A percentile compares a stretch with the other conserved stretches of the same genome.
phyloP scores from a whole-genome alignment of 495 filamentous ascomycete species.

The Rhizodiscina lignyota region DNA sequence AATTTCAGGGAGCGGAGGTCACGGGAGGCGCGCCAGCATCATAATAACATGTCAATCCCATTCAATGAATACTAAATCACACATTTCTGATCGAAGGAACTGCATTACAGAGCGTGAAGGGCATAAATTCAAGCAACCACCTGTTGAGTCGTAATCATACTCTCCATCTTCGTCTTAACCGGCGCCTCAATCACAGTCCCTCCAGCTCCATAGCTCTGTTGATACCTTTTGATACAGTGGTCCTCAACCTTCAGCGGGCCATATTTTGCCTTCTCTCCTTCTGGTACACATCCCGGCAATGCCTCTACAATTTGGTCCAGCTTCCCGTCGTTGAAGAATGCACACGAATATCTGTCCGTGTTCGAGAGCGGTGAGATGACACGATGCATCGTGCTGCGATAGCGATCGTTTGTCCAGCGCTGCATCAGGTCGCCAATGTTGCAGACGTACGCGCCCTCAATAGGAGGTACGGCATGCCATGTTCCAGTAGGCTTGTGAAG shows the following conservation, averaged over 20 bases:
- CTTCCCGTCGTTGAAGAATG: constrained; percentile 7
- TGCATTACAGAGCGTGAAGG: too few relatives aligned
- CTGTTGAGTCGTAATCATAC: too few relatives aligned
- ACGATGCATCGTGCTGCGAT: constrained; percentile 18
- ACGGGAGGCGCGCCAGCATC: constrained; percentile 18
- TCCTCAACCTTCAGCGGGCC: constrained; percentile 6
- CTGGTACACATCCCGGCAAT: constrained; percentile 1
- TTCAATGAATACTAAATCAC: too few relatives aligned
- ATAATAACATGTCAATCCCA: too few relatives aligned
- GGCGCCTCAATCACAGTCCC: too few relatives aligned
- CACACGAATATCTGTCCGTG: constrained; percentile 4
- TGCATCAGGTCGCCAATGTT: constrained; percentile 15
- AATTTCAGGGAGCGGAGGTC: constrained; percentile 11
- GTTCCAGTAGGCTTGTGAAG: constrained; percentile 1
- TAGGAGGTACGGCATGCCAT: constrained; percentile 12
- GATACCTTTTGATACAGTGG: constrained; percentile 3
- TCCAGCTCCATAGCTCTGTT: constrained; percentile 6
- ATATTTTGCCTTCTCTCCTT: constrained; percentile 4
- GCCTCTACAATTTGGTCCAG: constrained; percentile 4
- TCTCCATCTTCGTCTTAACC: too few relatives aligned
- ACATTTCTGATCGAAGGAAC: too few relatives aligned
- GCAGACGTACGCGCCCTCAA: constrained; percentile 11
- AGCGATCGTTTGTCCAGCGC: constrained; percentile 14
- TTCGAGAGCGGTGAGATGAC: constrained; percentile 14
- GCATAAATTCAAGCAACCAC: too few relatives aligned